Evolutionary conservation across 2,329 filamentous ascomycete species (phyloP).

Genomic region (Colletotrichum tofieldiae): DNA sequence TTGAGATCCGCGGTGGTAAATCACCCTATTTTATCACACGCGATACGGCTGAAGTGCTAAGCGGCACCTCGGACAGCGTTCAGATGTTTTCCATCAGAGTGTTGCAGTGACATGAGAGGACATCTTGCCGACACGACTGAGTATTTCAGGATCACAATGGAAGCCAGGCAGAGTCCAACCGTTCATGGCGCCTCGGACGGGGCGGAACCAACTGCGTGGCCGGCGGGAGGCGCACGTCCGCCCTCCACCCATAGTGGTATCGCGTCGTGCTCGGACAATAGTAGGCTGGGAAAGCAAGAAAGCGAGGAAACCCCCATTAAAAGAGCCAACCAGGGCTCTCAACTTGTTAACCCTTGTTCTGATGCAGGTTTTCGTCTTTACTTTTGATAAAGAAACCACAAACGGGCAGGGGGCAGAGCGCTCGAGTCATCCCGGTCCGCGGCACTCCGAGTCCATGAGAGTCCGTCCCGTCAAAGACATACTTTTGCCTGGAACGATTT

Average conservation of each 20-base stretch:
- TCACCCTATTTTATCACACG: not conserved
- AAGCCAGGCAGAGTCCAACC: constrained; percentile 24
- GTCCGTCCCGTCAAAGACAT: constrained; percentile 9
- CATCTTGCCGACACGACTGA: too few species aligned
- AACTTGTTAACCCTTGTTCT: not conserved
- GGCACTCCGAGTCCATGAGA: constrained; percentile 14
- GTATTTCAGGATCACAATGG: not conserved
- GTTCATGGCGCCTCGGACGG: constrained; percentile 20
- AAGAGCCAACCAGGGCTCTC: constrained; percentile 8
- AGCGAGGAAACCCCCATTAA: not conserved
- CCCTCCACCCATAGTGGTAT: not conserved
- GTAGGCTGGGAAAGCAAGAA: not conserved
- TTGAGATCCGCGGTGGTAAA: not conserved
- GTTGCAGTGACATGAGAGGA: not conserved
- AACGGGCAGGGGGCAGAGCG: not conserved
- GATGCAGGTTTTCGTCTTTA: not conserved
- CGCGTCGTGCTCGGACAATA: constrained; percentile 23
- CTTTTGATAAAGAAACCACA: not conserved
- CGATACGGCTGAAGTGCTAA: not conserved
- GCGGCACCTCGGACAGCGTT: not conserved
- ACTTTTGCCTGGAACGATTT: constrained; percentile 41
- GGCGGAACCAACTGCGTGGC: not conserved
- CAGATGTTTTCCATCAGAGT: not conserved
- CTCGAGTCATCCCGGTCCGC: constrained; percentile 28
- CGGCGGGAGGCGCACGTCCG: constrained; percentile 17